These are phyloP conservation scores for Paramecium sonneborni DNA, from an alignment of 73 alveolate genomes.

Conservation along the genomic window DNA sequence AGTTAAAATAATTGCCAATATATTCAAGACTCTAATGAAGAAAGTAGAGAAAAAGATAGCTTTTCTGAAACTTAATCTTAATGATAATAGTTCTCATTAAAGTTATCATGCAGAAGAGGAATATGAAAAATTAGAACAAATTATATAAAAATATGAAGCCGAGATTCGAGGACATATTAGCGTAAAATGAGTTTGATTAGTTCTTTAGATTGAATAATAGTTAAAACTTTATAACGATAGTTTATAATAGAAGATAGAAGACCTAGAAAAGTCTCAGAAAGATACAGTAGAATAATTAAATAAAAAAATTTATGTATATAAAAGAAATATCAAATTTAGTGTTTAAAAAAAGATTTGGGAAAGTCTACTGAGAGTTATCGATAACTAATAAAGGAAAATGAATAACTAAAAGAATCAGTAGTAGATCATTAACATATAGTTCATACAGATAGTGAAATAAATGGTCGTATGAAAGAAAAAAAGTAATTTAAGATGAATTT, in stretches of 20 bases:
- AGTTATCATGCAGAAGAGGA: background rate
- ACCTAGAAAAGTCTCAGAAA: slow-evolving; percentile 54
- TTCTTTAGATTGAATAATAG: slow-evolving; percentile 59
- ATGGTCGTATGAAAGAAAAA: background rate
- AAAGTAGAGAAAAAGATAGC: slow-evolving; percentile 17
- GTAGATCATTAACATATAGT: background rate
- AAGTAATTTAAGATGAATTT: background rate
- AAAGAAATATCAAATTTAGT: background rate
- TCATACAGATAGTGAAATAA: slow-evolving; percentile 38
- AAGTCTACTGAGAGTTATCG: background rate
- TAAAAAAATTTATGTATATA: background rate
- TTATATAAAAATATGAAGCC: slow-evolving; percentile 55
- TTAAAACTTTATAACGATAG: slow-evolving; percentile 68
- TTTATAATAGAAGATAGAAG: slow-evolving; percentile 45
- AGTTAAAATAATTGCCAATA: background rate
- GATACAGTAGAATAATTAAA: slow-evolving; percentile 5
- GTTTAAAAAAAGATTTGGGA: background rate
- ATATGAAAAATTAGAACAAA: slow-evolving; percentile 46
- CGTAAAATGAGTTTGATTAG: background rate
- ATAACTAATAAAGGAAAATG: background rate
- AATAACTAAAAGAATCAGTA: background rate
- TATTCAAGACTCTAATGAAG: slow-evolving; percentile 32
- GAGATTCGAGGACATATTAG: slow-evolving; percentile 71
- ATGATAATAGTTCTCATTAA: background rate
- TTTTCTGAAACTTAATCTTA: background rate